Percentiles rank a stretch among this genome's conserved stretches.
These are phyloP conservation scores for Clonostachys chloroleuca DNA, from an alignment of 2,329 filamentous ascomycete genomes.

Conservation along the genomic window DNA sequence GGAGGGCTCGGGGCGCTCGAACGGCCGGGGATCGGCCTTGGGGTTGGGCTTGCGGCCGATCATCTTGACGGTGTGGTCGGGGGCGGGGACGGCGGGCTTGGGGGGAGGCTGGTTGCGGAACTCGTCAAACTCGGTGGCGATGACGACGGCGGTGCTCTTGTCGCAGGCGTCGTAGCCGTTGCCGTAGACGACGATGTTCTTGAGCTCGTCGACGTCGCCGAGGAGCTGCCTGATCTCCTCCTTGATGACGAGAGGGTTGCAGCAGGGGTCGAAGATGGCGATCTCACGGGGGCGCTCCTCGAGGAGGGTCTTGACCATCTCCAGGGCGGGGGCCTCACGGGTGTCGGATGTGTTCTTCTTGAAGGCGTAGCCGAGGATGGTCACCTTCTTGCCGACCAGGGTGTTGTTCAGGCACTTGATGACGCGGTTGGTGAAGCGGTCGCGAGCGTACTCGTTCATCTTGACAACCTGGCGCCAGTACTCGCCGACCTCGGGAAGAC, in stretches of 20 bases:
- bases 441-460: constrained; percentile 73
- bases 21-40: constrained; percentile 41
- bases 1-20: constrained; percentile 27
- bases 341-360: constrained; percentile 78
- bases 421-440: constrained; percentile 63
- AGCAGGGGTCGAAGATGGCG: constrained; percentile 65
- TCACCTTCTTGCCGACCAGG: constrained; percentile 64
- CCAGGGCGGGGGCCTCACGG: constrained; percentile 64
- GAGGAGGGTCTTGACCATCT: constrained; percentile 61
- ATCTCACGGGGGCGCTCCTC: constrained; percentile 61
- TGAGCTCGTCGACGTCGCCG: constrained; percentile 28
- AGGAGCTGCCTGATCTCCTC: constrained; percentile 44
- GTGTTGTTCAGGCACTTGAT: constrained; percentile 66
- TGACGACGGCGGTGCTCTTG: constrained; percentile 43
- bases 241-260: constrained; percentile 43
- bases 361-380: constrained; percentile 72
- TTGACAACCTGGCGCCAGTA: constrained; percentile 73
- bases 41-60: constrained; percentile 29
- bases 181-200: constrained; percentile 40
- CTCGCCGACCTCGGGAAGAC: constrained; percentile 65
- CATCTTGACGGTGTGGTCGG: constrained; percentile 18
- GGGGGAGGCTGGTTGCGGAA: constrained; percentile 38
- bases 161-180: constrained; percentile 45
- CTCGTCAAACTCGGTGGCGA: constrained; percentile 54
- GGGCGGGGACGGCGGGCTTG: constrained; percentile 13